Base-by-base conservation (phyloP, 345 rosid genomes). In the Arabidopsis suecica region DNA sequence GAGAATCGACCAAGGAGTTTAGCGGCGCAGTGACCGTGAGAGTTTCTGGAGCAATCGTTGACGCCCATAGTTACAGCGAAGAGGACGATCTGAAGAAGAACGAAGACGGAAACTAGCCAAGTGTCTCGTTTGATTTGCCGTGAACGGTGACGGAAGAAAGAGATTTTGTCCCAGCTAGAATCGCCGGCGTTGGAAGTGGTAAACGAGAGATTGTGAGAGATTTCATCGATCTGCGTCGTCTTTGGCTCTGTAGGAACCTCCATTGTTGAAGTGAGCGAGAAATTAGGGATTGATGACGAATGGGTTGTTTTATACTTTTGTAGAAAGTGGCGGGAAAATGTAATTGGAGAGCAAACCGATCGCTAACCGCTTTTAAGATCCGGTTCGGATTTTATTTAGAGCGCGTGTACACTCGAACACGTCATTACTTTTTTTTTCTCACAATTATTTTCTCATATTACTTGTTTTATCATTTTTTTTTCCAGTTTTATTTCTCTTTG, bases 61-160 rank as follows among this genome's bases (percentile, higher is more conserved):
- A 88, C 78, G 12, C 80, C 71, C 90, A 90, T 91, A 61, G 93
- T 86, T 71, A 76, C 81, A 6, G 86, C 62, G 73, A 93, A 93
- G 59, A 86, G 84, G 16, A 82, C 74, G 75, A 91, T 78, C 61
- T 91, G 93, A 82, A 87, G 77, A 79, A 91, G 83, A 50, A 88
- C 88, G 81, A 91, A 88, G 77, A 88, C 78, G 53, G 94, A 88
- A 71, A 88, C 74, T 47, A 93, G 64, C 96, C 96, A 93, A 1
- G 97, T 93, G 81, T 89, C 97, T 30, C 85, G 83, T 28, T 83
- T 69, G 71, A 83, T 83, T 45, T 77, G 78, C 49, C 92, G 89
- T 3, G 86, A 84, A 13, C 83, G 84, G 28, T 88, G 84, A 38
- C 66, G 83, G 87, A 93, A 88, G 87, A 93, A 88, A 1, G 93